Evolutionary conservation across 371 early-diverging fungal genomes (phyloP), one percentile per base, ranked within the genome.

Genomic region (Mortierella sp.): DNA sequence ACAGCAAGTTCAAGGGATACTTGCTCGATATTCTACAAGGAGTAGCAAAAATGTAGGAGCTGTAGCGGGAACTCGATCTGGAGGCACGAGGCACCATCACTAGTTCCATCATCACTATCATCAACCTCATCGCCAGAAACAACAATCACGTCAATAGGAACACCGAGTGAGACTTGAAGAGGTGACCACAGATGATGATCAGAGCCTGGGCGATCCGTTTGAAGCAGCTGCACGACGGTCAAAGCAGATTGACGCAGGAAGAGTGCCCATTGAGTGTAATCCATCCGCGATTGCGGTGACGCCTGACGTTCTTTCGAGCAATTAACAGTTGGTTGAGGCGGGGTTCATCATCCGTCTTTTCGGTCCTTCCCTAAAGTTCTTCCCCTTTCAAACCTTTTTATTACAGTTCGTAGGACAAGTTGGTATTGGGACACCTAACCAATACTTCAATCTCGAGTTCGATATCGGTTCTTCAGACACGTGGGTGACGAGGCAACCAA

Each of bases 401-500:
- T n/a, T n/a, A n/a, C 26, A 84, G 81, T 83, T 83, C 34, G 64
- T 83, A 31, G 83, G 85, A 8, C 50, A 67, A 16, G 68, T 82
- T 14, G 73, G 73, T 12, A 80, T 85, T 21, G 84, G 84, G 23
- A 84, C 83, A 18, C 84, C 84, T 1, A 82, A 82, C 26, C 83
- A 84, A 34, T 57, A 52, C 16, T 86, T 86, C 50, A 62, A 53
- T 41, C 72, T 86, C 52, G 82, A 83, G 41, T 84, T 86, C 55
- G 86, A 86, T 61, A 82, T 83, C 12, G 86, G 83, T n/a, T 84
- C 84, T 49, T 55, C 86, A 3, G 84, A 86, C 58, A 82, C 82
- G 3, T 84, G 84, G 86, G 60, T 59, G 67, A 26, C 13, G 12
- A 3, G 54, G 59, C 1, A 49, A 54, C 18, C 54, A 67, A 43